Conservation (phyloP, 2,329 filamentous ascomycete genomes). For the Colletotrichum tropicale region DNA sequence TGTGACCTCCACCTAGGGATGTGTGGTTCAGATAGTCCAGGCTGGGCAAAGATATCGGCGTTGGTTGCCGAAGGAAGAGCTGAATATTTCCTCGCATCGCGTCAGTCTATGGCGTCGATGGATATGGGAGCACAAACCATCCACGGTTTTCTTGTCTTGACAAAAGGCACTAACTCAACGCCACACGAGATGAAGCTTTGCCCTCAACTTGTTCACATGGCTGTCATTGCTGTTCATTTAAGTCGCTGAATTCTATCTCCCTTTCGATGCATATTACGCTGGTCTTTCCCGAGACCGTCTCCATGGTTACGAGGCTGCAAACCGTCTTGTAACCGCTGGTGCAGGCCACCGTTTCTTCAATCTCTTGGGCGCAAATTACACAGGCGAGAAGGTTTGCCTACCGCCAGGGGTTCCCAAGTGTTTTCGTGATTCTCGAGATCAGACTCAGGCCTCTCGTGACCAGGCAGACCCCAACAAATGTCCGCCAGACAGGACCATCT, state of each 20-base stretch:
- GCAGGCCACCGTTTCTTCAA: not conserved
- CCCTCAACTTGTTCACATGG: not conserved
- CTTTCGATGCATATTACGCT: not conserved
- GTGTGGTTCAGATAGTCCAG: not conserved
- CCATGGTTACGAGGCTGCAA: not conserved
- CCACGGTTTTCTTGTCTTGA: not conserved
- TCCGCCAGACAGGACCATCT: not conserved
- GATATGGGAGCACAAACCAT: not conserved
- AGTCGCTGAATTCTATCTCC: not conserved
- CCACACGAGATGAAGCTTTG: not conserved
- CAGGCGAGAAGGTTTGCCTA: not conserved
- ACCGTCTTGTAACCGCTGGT: not conserved
- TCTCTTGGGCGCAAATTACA: not conserved
- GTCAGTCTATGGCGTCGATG: not conserved
- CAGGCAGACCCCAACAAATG: not conserved
- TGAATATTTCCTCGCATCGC: not conserved
- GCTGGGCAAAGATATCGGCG: not conserved
- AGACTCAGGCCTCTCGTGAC: not conserved
- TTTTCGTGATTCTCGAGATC: not conserved
- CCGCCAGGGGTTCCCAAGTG: not conserved
- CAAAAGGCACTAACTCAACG: rapidly evolving
- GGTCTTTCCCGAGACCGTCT: not conserved
- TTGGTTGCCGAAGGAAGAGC: not conserved
- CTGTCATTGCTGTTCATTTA: not conserved
- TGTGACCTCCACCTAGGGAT: not conserved